Conservation (phyloP, 2,329 filamentous ascomycete species). For the Scedosporium dehoogii region DNA sequence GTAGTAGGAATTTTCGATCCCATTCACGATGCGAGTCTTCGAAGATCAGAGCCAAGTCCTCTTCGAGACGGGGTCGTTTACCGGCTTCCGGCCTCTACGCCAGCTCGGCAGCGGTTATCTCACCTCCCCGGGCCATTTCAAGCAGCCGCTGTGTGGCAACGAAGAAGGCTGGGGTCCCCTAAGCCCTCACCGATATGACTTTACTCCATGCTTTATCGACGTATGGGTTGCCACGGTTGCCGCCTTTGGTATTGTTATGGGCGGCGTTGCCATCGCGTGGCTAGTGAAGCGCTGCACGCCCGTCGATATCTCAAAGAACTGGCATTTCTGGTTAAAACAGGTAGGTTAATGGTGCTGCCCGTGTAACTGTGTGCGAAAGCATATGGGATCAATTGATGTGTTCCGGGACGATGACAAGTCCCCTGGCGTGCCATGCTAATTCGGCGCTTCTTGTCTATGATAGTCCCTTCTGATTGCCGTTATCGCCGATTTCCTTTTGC, state of each 20-base stretch:
- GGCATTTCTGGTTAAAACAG: slow-evolving; percentile 90
- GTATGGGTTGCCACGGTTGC: slow-evolving; percentile 75
- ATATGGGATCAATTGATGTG: not conserved
- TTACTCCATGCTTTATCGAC: slow-evolving; percentile 96
- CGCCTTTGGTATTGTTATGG: slow-evolving; percentile 67
- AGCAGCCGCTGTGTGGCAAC: slow-evolving; percentile 77
- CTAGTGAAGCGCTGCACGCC: slow-evolving; percentile 60
- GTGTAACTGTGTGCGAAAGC: no score
- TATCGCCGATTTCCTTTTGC: slow-evolving; percentile 56
- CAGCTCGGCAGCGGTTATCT: slow-evolving; percentile 52
- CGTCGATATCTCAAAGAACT: slow-evolving; percentile 64
- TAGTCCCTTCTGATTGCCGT: slow-evolving; percentile 55
- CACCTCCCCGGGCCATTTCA: slow-evolving; percentile 32
- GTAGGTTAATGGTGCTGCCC: slow-evolving; percentile 35
- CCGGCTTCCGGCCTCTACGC: slow-evolving; percentile 41
- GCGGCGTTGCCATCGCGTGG: slow-evolving; percentile 70
- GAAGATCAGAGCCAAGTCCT: slow-evolving; percentile 5
- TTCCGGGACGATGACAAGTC: not conserved
- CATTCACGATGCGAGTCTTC: slow-evolving; percentile 9
- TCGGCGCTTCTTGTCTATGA: not conserved
- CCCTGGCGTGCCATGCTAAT: not conserved
- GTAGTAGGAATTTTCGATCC: not conserved
- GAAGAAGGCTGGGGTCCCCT: slow-evolving; percentile 91
- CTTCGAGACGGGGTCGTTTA: slow-evolving; percentile 49
- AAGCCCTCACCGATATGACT: slow-evolving; percentile 79